Base-by-base conservation (phyloP, 805 yeast species). In the Saccharomyces cerevisiae region DNA sequence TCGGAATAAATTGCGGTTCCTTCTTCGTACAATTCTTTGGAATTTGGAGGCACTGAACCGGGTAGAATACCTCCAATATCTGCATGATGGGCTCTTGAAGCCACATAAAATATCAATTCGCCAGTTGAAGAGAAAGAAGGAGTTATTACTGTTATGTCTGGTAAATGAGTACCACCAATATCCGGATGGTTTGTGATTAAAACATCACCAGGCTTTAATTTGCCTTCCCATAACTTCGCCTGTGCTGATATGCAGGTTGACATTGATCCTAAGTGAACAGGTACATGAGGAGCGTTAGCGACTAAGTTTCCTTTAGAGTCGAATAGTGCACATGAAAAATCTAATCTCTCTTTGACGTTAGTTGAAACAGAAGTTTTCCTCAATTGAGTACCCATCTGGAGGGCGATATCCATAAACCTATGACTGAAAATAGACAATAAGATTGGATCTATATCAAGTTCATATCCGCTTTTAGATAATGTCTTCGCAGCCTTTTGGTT, bases 51-150 rank as follows among this genome's bases (percentile, higher is more conserved):
- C 90, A 91, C 89, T 0, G 96, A 86, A 0, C 97, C 97, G 0
- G 97, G 96, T 36, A 89, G 72, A 55, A 85, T 81, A 13, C 96
- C 95, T 17, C 98, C 97, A 64, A 92, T 91, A 70, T 91, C 98
- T 5, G 97, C 91, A 71, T 92, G 98, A 71, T 91, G 98, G 1
- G 97, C 97, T 59, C 98, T 77, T 0, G 96, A 85, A 0, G 97
- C 98, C 13, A 89, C 90, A 76, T 89, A 91, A 68, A 91, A 91
- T 28, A 89, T 80, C 36, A 89, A 77, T 52, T 74, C 69, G 6
- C 75, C 79, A 24, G 73, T 76, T 27, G 76, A 75, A n/a, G 80
- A 75, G 65, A 89, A 86, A 1, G 91, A 90, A 0, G 98, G 98
- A 0, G 97, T 87, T 48, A 92, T 84, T 11, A 91, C 95, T 0